Conservation (phyloP, 169 alveolate species). For the Eimeria necatrix region DNA sequence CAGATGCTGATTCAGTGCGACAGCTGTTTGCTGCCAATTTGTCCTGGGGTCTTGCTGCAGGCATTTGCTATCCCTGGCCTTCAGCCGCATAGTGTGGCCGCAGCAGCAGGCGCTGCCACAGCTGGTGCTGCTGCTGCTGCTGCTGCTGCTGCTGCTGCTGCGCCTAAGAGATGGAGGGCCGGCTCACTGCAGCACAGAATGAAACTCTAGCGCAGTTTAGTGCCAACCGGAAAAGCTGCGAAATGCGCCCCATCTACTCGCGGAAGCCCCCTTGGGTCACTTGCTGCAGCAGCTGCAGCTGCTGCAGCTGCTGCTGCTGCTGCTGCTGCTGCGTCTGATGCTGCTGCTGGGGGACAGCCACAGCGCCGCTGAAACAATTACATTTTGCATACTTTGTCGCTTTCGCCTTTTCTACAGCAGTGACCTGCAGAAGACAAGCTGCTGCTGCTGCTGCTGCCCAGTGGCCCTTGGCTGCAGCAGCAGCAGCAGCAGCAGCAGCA, state of each 20-base stretch:
- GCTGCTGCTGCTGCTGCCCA: constrained; percentile 19
- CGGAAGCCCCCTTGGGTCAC: constrained; percentile 28
- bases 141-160: background rate
- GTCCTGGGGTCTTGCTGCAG: background rate
- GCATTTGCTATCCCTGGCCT: background rate
- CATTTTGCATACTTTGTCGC: background rate
- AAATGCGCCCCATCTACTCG: background rate
- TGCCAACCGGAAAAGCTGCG: background rate
- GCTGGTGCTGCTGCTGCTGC: background rate
- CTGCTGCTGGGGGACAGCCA: background rate
- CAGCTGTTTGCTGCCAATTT: background rate
- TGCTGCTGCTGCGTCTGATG: constrained; percentile 16
- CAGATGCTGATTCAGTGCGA: no score
- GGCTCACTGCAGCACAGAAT: background rate
- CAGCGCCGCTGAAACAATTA: background rate
- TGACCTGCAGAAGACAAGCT: background rate
- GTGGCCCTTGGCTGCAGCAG: no score
- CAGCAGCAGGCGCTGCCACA: background rate
- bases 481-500: no score
- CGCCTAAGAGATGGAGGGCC: background rate
- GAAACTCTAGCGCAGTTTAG: background rate
- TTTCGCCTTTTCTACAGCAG: background rate
- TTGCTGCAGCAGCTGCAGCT: constrained; percentile 41
- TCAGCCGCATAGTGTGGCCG: background rate
- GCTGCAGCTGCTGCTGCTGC: constrained; percentile 43